Evolutionary conservation across 2,329 filamentous ascomycete species (phyloP).

Genomic region (Fusarium sp.): DNA sequence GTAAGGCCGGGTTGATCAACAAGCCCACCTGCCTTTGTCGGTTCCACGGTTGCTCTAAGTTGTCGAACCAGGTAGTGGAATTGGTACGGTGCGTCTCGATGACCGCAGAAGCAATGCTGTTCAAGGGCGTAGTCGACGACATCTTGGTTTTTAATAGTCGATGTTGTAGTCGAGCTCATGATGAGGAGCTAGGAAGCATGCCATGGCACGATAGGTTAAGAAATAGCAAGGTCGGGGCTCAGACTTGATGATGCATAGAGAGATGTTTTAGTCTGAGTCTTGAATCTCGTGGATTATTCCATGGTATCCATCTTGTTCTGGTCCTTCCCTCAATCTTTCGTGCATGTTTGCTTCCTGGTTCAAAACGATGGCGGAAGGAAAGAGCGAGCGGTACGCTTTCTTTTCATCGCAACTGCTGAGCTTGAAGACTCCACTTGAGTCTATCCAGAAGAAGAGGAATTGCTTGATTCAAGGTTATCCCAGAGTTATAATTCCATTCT

Average conservation of each 20-base stretch:
- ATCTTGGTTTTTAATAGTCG: slow-evolving; percentile 6
- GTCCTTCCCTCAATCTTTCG: background rate
- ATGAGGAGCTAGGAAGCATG: background rate
- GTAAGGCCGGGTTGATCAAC: slow-evolving; percentile 38
- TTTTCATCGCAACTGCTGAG: background rate
- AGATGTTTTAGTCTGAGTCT: background rate
- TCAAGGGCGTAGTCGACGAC: slow-evolving; percentile 44
- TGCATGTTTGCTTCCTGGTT: background rate
- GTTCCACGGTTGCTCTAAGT: slow-evolving; percentile 29
- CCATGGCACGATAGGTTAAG: background rate
- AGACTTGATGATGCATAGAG: background rate
- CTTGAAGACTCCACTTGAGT: background rate
- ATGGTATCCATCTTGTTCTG: too few relatives aligned
- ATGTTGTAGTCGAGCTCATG: slow-evolving; percentile 12
- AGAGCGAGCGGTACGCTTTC: background rate
- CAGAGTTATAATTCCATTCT: background rate
- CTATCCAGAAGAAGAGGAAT: background rate
- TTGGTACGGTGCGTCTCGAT: slow-evolving; percentile 43
- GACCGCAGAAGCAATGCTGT: slow-evolving; percentile 44
- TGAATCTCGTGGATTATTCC: background rate
- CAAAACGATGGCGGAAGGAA: background rate
- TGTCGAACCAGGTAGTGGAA: slow-evolving; percentile 37
- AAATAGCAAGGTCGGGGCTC: background rate
- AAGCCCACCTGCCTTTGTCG: slow-evolving; percentile 24
- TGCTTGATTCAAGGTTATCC: background rate